These are phyloP conservation scores for Neurospora sp. DNA, from an alignment of 495 filamentous ascomycete species.

Conservation along the genomic window DNA sequence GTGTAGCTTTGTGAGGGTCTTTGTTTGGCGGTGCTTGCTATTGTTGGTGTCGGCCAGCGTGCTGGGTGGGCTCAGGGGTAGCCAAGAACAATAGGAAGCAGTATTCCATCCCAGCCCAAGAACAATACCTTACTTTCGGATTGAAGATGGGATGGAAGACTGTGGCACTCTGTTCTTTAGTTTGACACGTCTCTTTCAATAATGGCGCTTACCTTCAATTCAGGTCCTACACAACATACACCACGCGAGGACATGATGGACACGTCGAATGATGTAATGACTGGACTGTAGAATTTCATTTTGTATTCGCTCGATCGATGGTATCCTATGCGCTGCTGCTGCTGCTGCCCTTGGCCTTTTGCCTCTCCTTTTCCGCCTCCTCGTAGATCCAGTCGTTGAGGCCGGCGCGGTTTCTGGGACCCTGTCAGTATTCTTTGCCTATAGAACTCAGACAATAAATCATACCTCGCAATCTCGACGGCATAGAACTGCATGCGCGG, in stretches of 20 bases:
- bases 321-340: constrained; percentile 5
- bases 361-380: constrained; percentile 37
- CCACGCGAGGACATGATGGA: background rate
- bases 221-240: background rate
- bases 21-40: background rate
- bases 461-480: constrained; percentile 78
- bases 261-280: background rate
- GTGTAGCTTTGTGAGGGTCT: background rate
- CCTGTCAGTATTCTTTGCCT: too few relatives aligned
- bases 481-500: constrained; percentile 98
- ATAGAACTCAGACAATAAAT: constrained; percentile 10
- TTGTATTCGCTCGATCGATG: background rate
- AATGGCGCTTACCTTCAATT: background rate
- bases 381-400: constrained; percentile 97
- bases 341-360: constrained; percentile 2
- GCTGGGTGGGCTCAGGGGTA: background rate
- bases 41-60: background rate
- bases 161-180: background rate
- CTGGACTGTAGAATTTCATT: background rate
- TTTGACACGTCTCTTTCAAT: background rate
- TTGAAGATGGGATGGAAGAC: background rate
- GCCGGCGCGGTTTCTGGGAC: constrained; percentile 55
- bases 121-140: background rate
- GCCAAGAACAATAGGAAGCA: background rate
- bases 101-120: background rate